Base-by-base conservation (phyloP, 177 flowering plant genomes). In the Vitis hybrid region DNA sequence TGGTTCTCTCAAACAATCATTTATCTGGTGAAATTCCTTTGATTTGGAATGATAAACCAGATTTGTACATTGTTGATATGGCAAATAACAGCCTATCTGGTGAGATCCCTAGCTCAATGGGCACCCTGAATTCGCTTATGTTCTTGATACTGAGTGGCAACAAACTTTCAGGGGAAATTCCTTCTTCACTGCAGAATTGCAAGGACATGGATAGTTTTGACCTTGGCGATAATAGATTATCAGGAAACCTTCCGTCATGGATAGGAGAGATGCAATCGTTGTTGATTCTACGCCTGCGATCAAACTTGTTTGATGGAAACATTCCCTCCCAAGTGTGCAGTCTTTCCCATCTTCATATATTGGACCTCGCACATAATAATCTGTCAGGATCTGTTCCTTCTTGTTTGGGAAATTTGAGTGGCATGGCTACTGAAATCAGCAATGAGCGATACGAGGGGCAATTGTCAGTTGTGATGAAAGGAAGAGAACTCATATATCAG, bases 211-310 rank as follows among this genome's bases (percentile, higher is more conserved):
- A 3, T 0, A 54, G 55, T 52, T 54, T 79, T n/a, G 74, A 75
- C 11, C 76, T 79, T 11, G 64, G 77, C 1, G 66, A 62, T 7
- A 77, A 77, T 17, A 54, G 35, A 10, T 14, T 77, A 1, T 54
- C 74, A 0, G 80, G 77, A n/a, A 57, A 49, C 1, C 9, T 77
- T 21, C 74, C 74, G 3, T 0, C 56, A 13, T 77, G 80, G 80
- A 63, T 78, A 3, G 80, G 69, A 54, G 66, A 70, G 2, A 54
- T 63, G 54, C 15, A 40, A 11, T 21, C 13, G 0, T 18, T 76
- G 63, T 32, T n/a, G 49, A 60, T 72, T 32, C 49, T 72, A 15
- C 12, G 55, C 24, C 21, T 72, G 4, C 59, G 72, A 9, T 48
- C 68, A 0, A 76, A 76, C 56, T 9, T 19, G 40, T 54, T 75